Percentiles rank a stretch among this genome's conserved stretches.
These are phyloP conservation scores for Penicillium coffeae DNA, from an alignment of 495 filamentous ascomycete species.

Conservation along the genomic window DNA sequence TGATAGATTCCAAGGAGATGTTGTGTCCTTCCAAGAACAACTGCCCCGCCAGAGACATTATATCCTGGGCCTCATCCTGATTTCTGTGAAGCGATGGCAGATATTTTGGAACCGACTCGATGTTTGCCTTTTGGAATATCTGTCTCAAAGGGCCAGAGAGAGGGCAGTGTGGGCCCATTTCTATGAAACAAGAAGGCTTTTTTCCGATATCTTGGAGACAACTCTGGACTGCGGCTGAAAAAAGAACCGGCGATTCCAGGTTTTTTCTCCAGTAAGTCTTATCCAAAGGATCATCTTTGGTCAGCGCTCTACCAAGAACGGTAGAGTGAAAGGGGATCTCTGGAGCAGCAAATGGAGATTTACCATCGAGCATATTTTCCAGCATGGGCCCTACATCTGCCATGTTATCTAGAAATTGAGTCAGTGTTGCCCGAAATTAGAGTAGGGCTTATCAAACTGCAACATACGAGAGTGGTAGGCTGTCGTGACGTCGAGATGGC, in stretches of 20 bases:
- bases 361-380: not conserved
- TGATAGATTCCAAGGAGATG: conserved; percentile 11
- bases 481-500: conserved; percentile 32
- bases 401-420: conserved; percentile 1
- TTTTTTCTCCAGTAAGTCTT: conserved; percentile 42
- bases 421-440: too few relatives aligned
- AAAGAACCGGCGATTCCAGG: conserved; percentile 15
- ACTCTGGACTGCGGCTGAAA: conserved; percentile 21
- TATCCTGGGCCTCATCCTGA: conserved; percentile 2
- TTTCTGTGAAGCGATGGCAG: conserved; percentile 24
- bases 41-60: conserved; percentile 27
- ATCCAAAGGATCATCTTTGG: conserved; percentile 4
- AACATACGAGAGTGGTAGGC: conserved; percentile 46
- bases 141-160: conserved; percentile 57
- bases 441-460: too few relatives aligned
- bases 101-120: conserved; percentile 15
- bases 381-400: not conserved
- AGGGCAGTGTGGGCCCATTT: conserved; percentile 58
- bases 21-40: conserved; percentile 20
- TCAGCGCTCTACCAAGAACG: not conserved
- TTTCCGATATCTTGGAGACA: not conserved
- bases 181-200: conserved; percentile 25
- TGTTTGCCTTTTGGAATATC: not conserved
- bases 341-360: not conserved
- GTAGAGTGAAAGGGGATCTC: not conserved